Percentiles rank a stretch among this genome's conserved stretches.
phyloP scores from a whole-genome alignment of 2,329 filamentous ascomycete genomes.

The Cordyceps pruinosa region DNA sequence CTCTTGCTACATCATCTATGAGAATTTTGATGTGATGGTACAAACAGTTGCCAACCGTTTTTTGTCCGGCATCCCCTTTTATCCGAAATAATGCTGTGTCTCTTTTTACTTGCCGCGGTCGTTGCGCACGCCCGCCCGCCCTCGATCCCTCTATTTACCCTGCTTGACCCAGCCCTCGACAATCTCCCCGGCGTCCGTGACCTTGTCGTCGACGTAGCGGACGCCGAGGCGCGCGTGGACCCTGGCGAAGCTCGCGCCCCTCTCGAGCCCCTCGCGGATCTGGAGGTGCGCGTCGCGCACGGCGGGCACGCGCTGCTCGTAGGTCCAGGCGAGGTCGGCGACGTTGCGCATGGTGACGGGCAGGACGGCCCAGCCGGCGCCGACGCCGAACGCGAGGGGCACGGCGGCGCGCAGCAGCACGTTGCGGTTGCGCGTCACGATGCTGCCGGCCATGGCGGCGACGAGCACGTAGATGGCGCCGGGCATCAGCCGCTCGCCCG shows the following conservation, averaged over 20 bases:
- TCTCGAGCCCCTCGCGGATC: conserved; percentile 60
- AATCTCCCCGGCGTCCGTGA: conserved; percentile 65
- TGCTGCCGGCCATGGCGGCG: conserved; percentile 88
- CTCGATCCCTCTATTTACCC: conserved; percentile 55
- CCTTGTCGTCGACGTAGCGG: conserved; percentile 72
- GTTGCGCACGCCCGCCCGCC: background rate
- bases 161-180: conserved; percentile 89
- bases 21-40: conserved; percentile 25
- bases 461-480: conserved; percentile 89
- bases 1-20: conserved; percentile 26
- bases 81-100: background rate
- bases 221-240: conserved; percentile 66
- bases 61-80: background rate
- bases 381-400: conserved; percentile 73
- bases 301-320: conserved; percentile 81
- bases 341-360: conserved; percentile 89
- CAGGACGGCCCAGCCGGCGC: conserved; percentile 75
- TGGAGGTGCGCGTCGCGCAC: conserved; percentile 74
- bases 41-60: conserved; percentile 23
- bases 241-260: conserved; percentile 66
- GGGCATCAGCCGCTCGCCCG: conserved; percentile 82
- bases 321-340: conserved; percentile 79
- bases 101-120: conserved; percentile 12
- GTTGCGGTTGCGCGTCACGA: conserved; percentile 81
- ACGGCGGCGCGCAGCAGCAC: conserved; percentile 70